Base-by-base conservation (phyloP, 331 rosid species). In the Acacia concinna region DNA sequence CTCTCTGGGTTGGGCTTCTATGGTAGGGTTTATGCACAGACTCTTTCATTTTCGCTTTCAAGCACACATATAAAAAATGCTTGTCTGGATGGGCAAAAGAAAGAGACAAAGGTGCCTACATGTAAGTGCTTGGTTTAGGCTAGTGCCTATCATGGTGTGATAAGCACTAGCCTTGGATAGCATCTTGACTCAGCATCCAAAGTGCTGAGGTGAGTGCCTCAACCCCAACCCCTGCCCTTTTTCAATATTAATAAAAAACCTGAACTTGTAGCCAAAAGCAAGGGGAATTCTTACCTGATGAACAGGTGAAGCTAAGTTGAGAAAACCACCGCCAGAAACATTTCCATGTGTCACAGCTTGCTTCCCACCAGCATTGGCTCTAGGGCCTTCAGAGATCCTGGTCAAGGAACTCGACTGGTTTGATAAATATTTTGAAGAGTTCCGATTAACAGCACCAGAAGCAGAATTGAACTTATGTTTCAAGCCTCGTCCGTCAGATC, bases 401-500 rank as follows among this genome's bases (percentile, higher is more conserved):
- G 83, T 54, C 52, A 89, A 71, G 81, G 97, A 83, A 85, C 82
- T 88, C 21, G 85, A 73, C 78, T 84, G 89, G 81, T 82, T 85
- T 73, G 88, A 87, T 60, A 86, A 75, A 40, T 90, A 79, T 82
- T 89, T 94, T 21, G 90, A 69, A 31, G 90, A 71, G 81, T 83
- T 86, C 85, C 84, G 86, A 72, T 79, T 65, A 81, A 88, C 87
- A 59, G 84, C 78, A 79, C 87, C 94, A 56, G 93, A 85, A 81
- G 90, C 79, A 51, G 92, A 86, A 81, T 78, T 81, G 74, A 83
- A 76, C 81, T 84, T 88, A 59, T 86, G 87, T 77, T 90, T 89
- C 47, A 68, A 65, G 85, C 87, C 91, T 82, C 91, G 86, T 82
- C 84, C 97, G 57, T 88, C 95, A 71, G 90, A 80, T 87, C 94